Evolutionary conservation across 495 filamentous ascomycete genomes (phyloP), one percentile per base, ranked within the genome.

Genomic region (Tetracladium marchalianum): DNA sequence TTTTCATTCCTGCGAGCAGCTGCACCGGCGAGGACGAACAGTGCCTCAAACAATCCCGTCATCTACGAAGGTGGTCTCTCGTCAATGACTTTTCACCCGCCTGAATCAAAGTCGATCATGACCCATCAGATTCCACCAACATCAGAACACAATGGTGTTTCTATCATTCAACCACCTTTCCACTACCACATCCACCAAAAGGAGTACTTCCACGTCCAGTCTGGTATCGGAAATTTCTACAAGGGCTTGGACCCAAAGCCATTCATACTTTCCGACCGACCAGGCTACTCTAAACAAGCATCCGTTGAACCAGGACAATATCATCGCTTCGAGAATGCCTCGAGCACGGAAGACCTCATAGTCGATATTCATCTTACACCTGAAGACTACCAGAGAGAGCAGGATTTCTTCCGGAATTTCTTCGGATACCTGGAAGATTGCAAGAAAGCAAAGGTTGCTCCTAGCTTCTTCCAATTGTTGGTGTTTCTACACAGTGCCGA

Each of bases 351-450:
- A 41, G 16, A 41, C 15, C 39, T 49, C 6, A 18, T 49, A 0
- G 15, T 49, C 7, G 39, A 42, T 22, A 31, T 49, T 15, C 38
- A 35, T 35, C 38, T 49, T 13, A 18, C 27, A 1, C 39, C 46
- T 11, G 38, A 34, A 17, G 17, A 27, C 11, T 31, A 37, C 15
- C 38, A 35, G 12, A 38, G 19, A 7, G 46, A 49, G 32, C 13
- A 42, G 27, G 12, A 32, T 10, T 49, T 49, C 39, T 49, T 49
- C 22, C 11, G 46, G 2, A 49, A 49, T 37, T 49, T 49, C 46
- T 49, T 49, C 37, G 46, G 46, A 5, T 49, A 49, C 22, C 19
- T 49, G 13, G 46, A 49, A 13, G 46, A 49, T 43, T 49, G 46
- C 32, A 34, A 37, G 39, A 49, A 42, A 17, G 27, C 27, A 13